phyloP scores from a whole-genome alignment of 495 filamentous ascomycete species.

The Echria macrotheca region DNA sequence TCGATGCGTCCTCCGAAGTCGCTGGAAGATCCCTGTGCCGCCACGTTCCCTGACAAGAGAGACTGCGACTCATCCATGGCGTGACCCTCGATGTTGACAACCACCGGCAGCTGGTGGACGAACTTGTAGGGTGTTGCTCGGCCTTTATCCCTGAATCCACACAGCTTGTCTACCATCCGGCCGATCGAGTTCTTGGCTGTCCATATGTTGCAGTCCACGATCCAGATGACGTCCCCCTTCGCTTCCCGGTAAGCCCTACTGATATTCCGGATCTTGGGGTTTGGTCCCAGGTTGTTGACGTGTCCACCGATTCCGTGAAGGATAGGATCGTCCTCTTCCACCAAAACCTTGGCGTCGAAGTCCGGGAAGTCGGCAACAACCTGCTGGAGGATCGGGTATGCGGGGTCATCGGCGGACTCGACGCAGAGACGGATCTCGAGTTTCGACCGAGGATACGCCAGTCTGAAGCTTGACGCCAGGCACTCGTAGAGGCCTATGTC shows the following conservation, averaged over 20 bases:
- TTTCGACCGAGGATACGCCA: constrained; percentile 71
- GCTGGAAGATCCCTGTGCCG: constrained; percentile 18
- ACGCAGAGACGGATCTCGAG: constrained; percentile 83
- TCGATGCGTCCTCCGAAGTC: constrained; percentile 76
- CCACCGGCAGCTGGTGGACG: constrained; percentile 88
- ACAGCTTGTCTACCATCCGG: constrained; percentile 81
- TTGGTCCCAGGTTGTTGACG: constrained; percentile 70
- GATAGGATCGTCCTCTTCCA: constrained; percentile 85
- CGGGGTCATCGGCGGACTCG: constrained; percentile 68
- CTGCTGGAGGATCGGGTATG: constrained; percentile 65
- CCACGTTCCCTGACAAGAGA: constrained; percentile 11
- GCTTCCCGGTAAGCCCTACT: constrained; percentile 93
- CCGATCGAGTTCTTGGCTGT: constrained; percentile 69
- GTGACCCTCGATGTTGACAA: constrained; percentile 60
- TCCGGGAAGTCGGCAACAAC: constrained; percentile 65
- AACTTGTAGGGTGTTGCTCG: constrained; percentile 71
- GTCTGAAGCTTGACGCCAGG: constrained; percentile 81
- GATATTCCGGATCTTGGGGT: constrained; percentile 97
- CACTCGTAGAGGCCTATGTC: constrained; percentile 89
- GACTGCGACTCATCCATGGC: constrained; percentile 17
- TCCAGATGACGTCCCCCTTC: constrained; percentile 87
- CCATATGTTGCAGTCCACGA: constrained; percentile 97
- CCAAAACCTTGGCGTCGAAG: constrained; percentile 66
- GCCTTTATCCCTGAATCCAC: constrained; percentile 51
- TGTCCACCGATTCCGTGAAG: constrained; percentile 50